Base-by-base conservation (phyloP, 495 filamentous ascomycete species). In the Podospora anserina region DNA sequence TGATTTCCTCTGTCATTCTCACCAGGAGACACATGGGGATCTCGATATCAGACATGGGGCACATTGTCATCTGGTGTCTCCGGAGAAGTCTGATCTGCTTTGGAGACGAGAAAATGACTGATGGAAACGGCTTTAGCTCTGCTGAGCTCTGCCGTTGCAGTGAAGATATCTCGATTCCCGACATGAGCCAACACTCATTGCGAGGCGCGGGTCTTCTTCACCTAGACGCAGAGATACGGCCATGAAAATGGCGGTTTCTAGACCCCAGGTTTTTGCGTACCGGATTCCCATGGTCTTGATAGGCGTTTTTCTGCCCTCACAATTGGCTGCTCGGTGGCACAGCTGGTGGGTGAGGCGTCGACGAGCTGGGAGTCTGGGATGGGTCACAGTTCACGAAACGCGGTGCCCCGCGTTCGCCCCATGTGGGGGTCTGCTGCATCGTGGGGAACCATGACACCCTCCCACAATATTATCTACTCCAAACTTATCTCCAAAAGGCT, bases 1-100 rank as follows among this genome's bases (percentile, higher is more conserved):
- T 18, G 3, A 58, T 58, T 58, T 58, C 55, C 55, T 58, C 55
- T 58, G 55, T 58, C 55, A 58, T 58, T 26, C 13, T 58, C 55
- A 5, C 15, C 7, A 49, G 39, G 13, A 49, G 15, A 13, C 39
- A 49, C 2, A 16, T 13, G 2, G 9, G 15, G 4, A 7, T 32
- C 13, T 49, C 13, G 39, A 49, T 49, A 49, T 49, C 39, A 49
- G 39, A 49, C 39, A 23, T 23, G 23, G 23, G 23, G 23, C 23
- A 23, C 23, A 49, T 49, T 49, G 15, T 0, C 13, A 49, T 49
- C 39, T 49, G 23, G 55, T 18, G n/a, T 15, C 5, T 20, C 15
- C 55, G 55, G 55, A 58, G 55, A 20, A 58, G 18, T 19, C 23
- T 58, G n/a, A 26, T 58, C 55, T 58, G 55, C n/a, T 20, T 58